Evolutionary conservation across 2,329 filamentous ascomycete genomes (phyloP), one percentile per base, ranked within the genome.

Genomic region (Fonsecaea monophora): DNA sequence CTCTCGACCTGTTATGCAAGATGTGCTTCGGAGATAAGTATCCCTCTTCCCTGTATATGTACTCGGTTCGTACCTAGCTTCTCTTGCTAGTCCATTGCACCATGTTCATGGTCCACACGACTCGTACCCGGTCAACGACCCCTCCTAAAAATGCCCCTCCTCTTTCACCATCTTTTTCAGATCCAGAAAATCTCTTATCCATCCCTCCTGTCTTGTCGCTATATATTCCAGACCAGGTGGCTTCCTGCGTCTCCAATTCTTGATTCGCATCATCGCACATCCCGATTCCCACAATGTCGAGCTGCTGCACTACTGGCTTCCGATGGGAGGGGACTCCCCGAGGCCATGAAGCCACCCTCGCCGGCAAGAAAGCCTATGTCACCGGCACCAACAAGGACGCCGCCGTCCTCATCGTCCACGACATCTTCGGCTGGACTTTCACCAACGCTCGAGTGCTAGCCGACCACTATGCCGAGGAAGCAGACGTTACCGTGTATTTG

Each of bases 391-490:
- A 78, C 56, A 60, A 71, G 12, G 66, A 78, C 3, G 70, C 74
- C 69, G 77, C 77, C 3, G 76, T 84, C 55, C 75, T 85, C 56
- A 79, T 85, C 67, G 75, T 85, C 62, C 73, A 75, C 50, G 81
- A 83, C 69, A 79, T 84, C 72, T 83, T 82, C 65, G 82, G 82
- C 65, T 83, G 78, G 78, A 78, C 77, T 7, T 77, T 83, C 38
- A 71, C 74, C 30, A 83, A 83, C 72, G 71, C 77, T 50, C 77
- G 82, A 35, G 67, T 84, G 7, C 74, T 83, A 18, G 82, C 82
- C 12, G 82, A 83, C 72, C 73, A 79, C 64, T 84, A 82, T 70
- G 81, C 82, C 32, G 77, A 78, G 68, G 75, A 76, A 13, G 75
- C 74, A 9, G 78, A 80, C 72, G 82, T 79, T 65, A 81, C 79